Percentiles rank a stretch among this genome's conserved stretches.
Conservation (phyloP, 176 grass and related monocot species). For the Alloteropsis semialata region DNA sequence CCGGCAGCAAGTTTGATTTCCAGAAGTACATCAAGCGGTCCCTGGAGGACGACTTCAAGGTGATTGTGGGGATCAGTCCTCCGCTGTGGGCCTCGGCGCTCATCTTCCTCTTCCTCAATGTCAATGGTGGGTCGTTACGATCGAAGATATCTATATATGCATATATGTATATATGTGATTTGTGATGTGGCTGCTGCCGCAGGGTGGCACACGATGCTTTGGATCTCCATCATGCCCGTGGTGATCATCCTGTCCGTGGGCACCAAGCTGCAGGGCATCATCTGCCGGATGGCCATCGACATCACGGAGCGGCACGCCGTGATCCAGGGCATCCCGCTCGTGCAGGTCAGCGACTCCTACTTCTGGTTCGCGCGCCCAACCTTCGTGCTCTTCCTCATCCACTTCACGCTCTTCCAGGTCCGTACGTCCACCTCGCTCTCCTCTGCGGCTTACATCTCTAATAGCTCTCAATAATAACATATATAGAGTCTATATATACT, state of each 20-base stretch:
- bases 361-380: slow-evolving; percentile 77
- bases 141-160: no score
- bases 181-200: no score
- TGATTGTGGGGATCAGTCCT: slow-evolving; percentile 92
- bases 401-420: slow-evolving; percentile 88
- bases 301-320: slow-evolving; percentile 95
- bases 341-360: slow-evolving; percentile 90
- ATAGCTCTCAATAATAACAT: no score
- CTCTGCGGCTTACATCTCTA: no score
- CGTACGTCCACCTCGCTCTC: no score
- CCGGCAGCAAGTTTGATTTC: slow-evolving; percentile 93
- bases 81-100: slow-evolving; percentile 76
- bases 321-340: slow-evolving; percentile 92
- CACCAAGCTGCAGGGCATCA: slow-evolving; percentile 96
- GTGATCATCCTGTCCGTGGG: slow-evolving; percentile 82
- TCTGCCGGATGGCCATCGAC: slow-evolving; percentile 89
- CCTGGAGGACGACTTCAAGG: slow-evolving; percentile 96
- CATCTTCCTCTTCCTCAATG: slow-evolving; percentile 79
- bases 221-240: slow-evolving; percentile 83
- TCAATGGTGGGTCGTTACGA: slow-evolving; percentile 56
- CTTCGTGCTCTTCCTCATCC: slow-evolving; percentile 88
- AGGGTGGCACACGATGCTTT: slow-evolving; percentile 83
- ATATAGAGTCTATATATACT: no score
- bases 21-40: slow-evolving; percentile 98
- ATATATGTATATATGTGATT: no score